Conservation (phyloP, 129 eudicot species). For the Flaveria brownii region DNA sequence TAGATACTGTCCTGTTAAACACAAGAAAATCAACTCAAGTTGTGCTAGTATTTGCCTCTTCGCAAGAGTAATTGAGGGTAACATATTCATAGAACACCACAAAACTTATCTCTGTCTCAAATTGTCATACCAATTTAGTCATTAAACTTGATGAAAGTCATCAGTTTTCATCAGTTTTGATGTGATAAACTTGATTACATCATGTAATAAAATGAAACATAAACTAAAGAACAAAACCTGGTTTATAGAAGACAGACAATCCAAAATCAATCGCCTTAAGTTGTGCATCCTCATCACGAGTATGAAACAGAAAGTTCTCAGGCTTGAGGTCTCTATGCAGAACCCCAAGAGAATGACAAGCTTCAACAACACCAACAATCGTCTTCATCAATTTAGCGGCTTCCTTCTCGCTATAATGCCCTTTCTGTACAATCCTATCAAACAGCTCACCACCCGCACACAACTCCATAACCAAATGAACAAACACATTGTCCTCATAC, state of each 20-base stretch:
- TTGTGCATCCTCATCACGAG: conserved; percentile 49
- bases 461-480: conserved; percentile 64
- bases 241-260: conserved; percentile 60
- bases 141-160: no score
- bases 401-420: conserved; percentile 61
- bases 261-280: conserved; percentile 74
- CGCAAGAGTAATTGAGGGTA: neutral
- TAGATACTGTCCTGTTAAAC: conserved; percentile 46
- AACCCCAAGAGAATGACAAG: conserved; percentile 71
- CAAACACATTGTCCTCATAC: conserved; percentile 59
- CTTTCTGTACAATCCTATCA: conserved; percentile 62
- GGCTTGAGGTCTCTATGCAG: conserved; percentile 77
- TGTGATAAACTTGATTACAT: neutral
- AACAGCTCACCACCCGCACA: conserved; percentile 69
- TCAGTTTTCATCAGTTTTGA: no score
- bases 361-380: conserved; percentile 58
- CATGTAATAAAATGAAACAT: neutral
- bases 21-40: neutral
- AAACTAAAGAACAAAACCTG: conserved; percentile 43
- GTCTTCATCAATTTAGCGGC: conserved; percentile 56
- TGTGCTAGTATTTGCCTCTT: neutral
- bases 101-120: neutral
- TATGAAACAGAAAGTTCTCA: conserved; percentile 57
- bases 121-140: neutral
- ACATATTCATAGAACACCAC: no score